Conservation (phyloP, 1,284 basidiomycete genomes). For the Ceratobasidium sp. region DNA sequence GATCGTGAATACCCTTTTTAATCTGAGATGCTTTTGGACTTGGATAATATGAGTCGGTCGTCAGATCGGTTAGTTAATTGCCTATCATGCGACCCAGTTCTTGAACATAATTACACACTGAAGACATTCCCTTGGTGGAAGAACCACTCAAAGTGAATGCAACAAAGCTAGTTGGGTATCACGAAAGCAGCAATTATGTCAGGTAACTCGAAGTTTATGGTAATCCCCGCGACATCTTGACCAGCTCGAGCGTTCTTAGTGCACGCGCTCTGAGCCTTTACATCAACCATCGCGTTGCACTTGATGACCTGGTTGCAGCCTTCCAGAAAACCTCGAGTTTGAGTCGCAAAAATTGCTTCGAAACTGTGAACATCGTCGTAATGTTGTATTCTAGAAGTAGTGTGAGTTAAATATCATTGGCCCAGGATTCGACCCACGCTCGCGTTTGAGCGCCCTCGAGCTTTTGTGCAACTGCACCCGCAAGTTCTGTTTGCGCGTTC, state of each 20-base stretch:
- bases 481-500: slow-evolving; percentile 10
- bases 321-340: slow-evolving; percentile 2
- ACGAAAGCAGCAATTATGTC: background rate
- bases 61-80: background rate
- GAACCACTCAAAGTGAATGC: no score
- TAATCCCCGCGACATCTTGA: background rate
- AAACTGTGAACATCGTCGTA: background rate
- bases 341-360: slow-evolving; percentile 16
- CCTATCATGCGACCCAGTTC: background rate
- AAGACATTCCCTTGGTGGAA: no score
- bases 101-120: no score
- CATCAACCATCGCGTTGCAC: background rate
- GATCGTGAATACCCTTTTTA: slow-evolving; percentile 32
- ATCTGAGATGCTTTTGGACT: slow-evolving; percentile 10
- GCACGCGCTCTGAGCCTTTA: background rate
- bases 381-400: background rate
- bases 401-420: background rate
- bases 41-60: background rate
- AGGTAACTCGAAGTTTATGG: slow-evolving; percentile 14
- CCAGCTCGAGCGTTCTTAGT: slow-evolving; percentile 24
- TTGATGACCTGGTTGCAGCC: slow-evolving; percentile 2
- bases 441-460: background rate
- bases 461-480: background rate
- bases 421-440: background rate
- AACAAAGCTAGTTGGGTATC: background rate